Evolutionary conservation across 1,139 yeast genomes (phyloP).

Genomic region (Yamadazyma conglobata): DNA sequence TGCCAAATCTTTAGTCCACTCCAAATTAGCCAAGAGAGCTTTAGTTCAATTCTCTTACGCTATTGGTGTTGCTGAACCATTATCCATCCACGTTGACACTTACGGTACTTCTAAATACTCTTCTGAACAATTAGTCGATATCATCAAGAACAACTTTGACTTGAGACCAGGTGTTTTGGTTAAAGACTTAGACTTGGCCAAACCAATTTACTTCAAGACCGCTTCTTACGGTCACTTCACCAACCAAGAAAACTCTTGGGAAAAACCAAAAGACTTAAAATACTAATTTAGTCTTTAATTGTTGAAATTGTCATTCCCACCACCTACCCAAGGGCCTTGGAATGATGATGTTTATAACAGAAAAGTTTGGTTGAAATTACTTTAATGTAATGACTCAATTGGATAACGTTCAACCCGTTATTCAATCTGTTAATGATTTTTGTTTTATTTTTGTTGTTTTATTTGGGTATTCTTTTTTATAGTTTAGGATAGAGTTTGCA

Average conservation of each 20-base stretch:
- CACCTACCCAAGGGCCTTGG: too few relatives aligned
- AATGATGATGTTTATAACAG: slow-evolving; percentile 6
- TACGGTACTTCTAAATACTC: slow-evolving; percentile 94
- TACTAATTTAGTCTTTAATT: slow-evolving; percentile 39
- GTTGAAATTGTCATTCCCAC: not conserved
- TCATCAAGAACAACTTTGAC: slow-evolving; percentile 92
- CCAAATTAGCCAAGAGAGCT: slow-evolving; percentile 95
- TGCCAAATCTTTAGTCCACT: slow-evolving; percentile 93
- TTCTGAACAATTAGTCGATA: slow-evolving; percentile 84
- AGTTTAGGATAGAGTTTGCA: slow-evolving; percentile 45
- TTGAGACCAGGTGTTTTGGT: slow-evolving; percentile 99
- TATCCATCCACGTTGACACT: slow-evolving; percentile 94
- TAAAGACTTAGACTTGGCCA: slow-evolving; percentile 92
- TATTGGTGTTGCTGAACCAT: slow-evolving; percentile 99
- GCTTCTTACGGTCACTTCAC: slow-evolving; percentile 99
- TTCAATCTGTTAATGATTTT: slow-evolving; percentile 12
- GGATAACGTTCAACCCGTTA: slow-evolving; percentile 57
- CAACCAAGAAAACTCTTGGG: slow-evolving; percentile 98
- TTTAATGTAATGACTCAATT: slow-evolving; percentile 45
- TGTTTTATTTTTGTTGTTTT: slow-evolving; percentile 16
- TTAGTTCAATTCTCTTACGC: slow-evolving; percentile 98
- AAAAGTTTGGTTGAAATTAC: slow-evolving; percentile 18
- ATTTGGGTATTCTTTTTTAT: slow-evolving; percentile 18
- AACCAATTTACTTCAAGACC: slow-evolving; percentile 98
- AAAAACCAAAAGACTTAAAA: slow-evolving; percentile 87